Conservation (phyloP, 2,329 filamentous ascomycete genomes). For the Exophiala sideris region DNA sequence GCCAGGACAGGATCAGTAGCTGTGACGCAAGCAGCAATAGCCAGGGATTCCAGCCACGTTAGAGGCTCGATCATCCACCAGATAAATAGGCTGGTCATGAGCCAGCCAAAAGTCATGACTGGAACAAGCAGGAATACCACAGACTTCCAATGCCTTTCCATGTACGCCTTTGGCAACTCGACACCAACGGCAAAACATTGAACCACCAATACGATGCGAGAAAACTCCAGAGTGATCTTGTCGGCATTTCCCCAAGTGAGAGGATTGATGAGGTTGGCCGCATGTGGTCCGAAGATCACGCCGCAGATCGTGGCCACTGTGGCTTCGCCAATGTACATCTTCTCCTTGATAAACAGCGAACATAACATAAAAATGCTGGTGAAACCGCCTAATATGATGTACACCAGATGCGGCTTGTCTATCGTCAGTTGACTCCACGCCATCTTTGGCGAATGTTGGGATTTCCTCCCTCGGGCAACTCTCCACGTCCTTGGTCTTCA, state of each 20-base stretch:
- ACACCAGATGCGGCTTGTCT: conserved; percentile 95
- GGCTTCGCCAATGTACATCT: conserved; percentile 96
- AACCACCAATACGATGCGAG: conserved; percentile 68
- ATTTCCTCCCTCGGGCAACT: neutral
- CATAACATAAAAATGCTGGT: conserved; percentile 98
- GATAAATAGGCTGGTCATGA: conserved; percentile 83
- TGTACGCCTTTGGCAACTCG: conserved; percentile 72
- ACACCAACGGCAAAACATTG: conserved; percentile 72
- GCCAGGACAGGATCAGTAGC: conserved; percentile 95
- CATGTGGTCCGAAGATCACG: conserved; percentile 68
- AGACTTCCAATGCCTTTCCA: conserved; percentile 96
- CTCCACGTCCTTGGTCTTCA: neutral
- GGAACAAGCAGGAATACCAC: conserved; percentile 84
- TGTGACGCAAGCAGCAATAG: conserved; percentile 87
- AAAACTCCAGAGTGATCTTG: conserved; percentile 66
- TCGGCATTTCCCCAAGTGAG: conserved; percentile 63
- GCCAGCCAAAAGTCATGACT: conserved; percentile 91
- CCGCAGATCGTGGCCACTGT: conserved; percentile 77
- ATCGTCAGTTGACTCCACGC: conserved; percentile 57
- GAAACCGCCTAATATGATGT: conserved; percentile 96
- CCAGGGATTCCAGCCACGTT: conserved; percentile 85
- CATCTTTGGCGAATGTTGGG: conserved; percentile 35
- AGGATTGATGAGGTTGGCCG: conserved; percentile 61
- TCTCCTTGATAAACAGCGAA: conserved; percentile 97
- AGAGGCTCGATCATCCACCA: conserved; percentile 82